Evolutionary conservation across 495 filamentous ascomycete genomes (phyloP), one percentile per base, ranked within the genome.

Genomic region (Wilcoxina mikolae): DNA sequence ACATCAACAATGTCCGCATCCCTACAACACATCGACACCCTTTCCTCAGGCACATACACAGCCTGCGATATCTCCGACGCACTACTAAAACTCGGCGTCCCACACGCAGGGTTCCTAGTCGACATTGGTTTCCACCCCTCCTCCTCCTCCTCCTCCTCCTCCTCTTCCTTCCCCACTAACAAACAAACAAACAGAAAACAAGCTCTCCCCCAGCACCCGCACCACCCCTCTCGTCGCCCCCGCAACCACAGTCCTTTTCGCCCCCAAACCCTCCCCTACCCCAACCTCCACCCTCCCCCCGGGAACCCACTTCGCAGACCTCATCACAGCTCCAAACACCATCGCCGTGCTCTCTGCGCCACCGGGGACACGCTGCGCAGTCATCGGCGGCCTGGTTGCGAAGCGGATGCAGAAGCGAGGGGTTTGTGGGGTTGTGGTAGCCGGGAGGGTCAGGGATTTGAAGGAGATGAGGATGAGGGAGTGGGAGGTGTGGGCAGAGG

Each of bases 311-410:
- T 72, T 68, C 61, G 69, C 67, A 12, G 46, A 55, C 43, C 11
- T 51, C 28, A 20, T 24, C 1, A 4, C 56, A 3, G 42, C 59
- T 26, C 60, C 60, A 15, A 35, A 51, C 53, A 23, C 28, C 25
- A 71, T 83, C 38, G 74, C 78, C 3, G 70, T 85, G 1, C 67
- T 83, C 29, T 72, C 73, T 25, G 81, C 84, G 59, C 80, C 81
- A 0, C 51, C 62, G 4, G 69, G 69, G 4, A 80, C 83, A 65
- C 70, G 71, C 25, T 81, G 77, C 61, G 82, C 81, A 9, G 74
- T 81, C 10, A 67, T 83, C 0, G 82, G 82, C 27, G 81, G 80
- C 1, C 82, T 85, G 53, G 81, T 84, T 72, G 82, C 79, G 1
- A 68, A 72, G 11, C 68, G 81, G 23, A 79, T 84, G 74, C 76